Base-by-base conservation (phyloP, 352 stramenopile genomes). In the Phytophthora pseudosyringae region DNA sequence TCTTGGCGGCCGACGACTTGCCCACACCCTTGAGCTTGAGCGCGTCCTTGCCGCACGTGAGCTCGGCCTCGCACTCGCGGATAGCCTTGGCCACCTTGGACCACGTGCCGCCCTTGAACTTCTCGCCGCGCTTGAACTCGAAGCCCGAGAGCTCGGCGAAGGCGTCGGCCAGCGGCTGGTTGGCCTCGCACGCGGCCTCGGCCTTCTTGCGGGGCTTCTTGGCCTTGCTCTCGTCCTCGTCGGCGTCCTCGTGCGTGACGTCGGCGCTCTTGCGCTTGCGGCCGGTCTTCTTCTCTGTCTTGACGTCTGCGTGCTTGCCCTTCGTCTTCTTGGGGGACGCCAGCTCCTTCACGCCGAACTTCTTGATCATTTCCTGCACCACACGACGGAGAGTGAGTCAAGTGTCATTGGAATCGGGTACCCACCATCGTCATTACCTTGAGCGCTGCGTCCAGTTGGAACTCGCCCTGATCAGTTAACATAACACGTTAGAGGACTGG, bases 61-160 rank as follows among this genome's bases (percentile, higher is more conserved):
- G 88, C 25, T 71, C 66, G 3, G 76, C 67, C 36, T 92, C 83
- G 45, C 72, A 67, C 29, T 94, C 85, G 21, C 84, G 84, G 44
- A 96, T 90, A 4, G 88, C 85, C 60, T 93, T 94, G 41, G 86
- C 85, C 12, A 95, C 88, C 63, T 96, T 96, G 36, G 87, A 93
- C 83, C 86, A 96, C 1, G 88, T 94, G 40, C 81, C 85, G 51
- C 86, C 88, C 64, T 94, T 94, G 71, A 96, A 95, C 49, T 77
- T 83, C 45, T 96, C 88, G 3, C 86, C 86, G 26, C 86, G 83
- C 79, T 96, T 95, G 67, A 95, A 96, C 46, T 96, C 85, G 48
- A 94, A 94, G 18, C 82, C 81, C n/a, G 86, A 88, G 29, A 96
- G 80, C 61, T 96, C 88, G 1, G 71, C 60, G 54, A 96, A 96